Conservation (phyloP, 1,139 yeast genomes). For the Blastobotrys aristatus region DNA sequence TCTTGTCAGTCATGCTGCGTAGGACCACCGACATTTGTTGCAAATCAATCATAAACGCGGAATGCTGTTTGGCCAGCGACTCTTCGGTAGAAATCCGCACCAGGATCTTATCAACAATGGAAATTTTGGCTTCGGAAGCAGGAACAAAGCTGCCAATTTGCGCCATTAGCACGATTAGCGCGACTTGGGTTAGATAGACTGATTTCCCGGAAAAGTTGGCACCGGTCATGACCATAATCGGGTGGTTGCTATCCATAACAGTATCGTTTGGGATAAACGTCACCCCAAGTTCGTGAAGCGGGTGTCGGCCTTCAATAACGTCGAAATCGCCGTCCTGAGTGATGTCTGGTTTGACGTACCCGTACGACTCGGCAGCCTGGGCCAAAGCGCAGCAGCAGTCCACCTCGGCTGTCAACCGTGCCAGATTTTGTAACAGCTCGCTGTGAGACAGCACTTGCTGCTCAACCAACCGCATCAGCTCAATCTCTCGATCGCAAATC, state of each 20-base stretch:
- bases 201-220: constrained; percentile 99
- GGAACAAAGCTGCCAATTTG: constrained; percentile 94
- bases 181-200: constrained; percentile 86
- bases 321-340: background rate
- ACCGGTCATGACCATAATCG: constrained; percentile 84
- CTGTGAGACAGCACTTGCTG: constrained; percentile 1
- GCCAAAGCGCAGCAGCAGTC: constrained; percentile 1
- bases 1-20: constrained; percentile 74
- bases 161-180: constrained; percentile 85
- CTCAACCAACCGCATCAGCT: constrained; percentile 1
- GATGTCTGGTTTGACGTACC: background rate
- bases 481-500: constrained; percentile 7
- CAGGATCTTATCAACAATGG: constrained; percentile 90
- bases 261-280: constrained; percentile 92
- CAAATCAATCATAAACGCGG: constrained; percentile 90
- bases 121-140: constrained; percentile 59
- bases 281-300: constrained; percentile 1
- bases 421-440: background rate
- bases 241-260: constrained; percentile 61
- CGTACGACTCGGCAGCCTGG: constrained; percentile 2
- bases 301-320: constrained; percentile 1
- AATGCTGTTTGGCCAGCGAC: constrained; percentile 93
- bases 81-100: constrained; percentile 96
- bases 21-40: constrained; percentile 88
- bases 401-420: background rate